These are phyloP conservation scores for Paxillus involutus DNA, from an alignment of 768 basidiomycete species.

Conservation along the genomic window DNA sequence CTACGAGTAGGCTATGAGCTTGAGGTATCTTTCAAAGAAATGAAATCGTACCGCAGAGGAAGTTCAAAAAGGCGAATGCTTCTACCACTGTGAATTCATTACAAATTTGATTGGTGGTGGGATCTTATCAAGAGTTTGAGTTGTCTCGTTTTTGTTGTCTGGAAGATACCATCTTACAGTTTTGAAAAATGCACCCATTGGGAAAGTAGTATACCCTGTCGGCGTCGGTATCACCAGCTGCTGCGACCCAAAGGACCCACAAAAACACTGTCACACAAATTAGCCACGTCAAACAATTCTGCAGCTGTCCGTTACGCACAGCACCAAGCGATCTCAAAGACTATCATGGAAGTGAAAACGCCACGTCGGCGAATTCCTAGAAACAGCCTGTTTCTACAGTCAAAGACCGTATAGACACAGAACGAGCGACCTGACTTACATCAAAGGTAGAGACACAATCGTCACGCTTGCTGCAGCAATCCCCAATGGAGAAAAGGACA, in stretches of 20 bases:
- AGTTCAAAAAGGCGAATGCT: constrained; percentile 20
- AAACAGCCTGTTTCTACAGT: constrained; percentile 12
- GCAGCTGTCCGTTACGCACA: constrained; percentile 12
- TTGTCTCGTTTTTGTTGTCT: background rate
- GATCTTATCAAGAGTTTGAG: constrained; percentile 7
- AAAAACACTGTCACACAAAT: constrained; percentile 14
- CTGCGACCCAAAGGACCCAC: constrained; percentile 22
- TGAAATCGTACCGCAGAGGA: constrained; percentile 22
- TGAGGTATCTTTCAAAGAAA: background rate
- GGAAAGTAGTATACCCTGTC: constrained; percentile 12
- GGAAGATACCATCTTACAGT: constrained; percentile 4
- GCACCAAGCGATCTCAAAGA: constrained; percentile 28
- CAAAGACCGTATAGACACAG: background rate
- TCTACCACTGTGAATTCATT: constrained; percentile 19
- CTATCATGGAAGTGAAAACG: constrained; percentile 20
- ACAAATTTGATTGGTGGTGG: constrained; percentile 12
- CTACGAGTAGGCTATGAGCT: constrained; percentile 6
- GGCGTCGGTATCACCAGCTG: constrained; percentile 11
- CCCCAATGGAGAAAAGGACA: constrained; percentile 18
- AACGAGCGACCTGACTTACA: constrained; percentile 13
- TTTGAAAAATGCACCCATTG: constrained; percentile 11
- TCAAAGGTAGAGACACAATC: constrained; percentile 19
- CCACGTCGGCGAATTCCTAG: constrained; percentile 8
- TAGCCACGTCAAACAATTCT: background rate
- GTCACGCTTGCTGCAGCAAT: constrained; percentile 15